phyloP scores from a whole-genome alignment of 345 rosid genomes.

The Reutealis trisperma region DNA sequence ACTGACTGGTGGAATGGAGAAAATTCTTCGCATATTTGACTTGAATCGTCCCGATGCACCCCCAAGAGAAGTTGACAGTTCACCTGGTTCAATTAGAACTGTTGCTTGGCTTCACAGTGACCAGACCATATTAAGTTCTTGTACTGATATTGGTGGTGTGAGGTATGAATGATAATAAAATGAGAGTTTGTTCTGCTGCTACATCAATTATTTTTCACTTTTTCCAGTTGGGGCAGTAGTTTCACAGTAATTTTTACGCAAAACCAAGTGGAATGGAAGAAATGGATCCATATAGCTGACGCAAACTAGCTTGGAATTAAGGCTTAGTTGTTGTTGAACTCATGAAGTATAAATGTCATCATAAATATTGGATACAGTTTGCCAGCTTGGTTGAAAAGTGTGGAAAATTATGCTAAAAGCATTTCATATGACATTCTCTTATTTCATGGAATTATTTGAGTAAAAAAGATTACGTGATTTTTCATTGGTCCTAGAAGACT shows the following conservation, averaged over 20 bases:
- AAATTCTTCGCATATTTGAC: conserved; percentile 84
- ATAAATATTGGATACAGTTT: neutral
- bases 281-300: too few species aligned
- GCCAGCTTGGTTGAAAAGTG: neutral
- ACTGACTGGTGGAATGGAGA: conserved; percentile 96
- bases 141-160: conserved; percentile 83
- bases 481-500: neutral
- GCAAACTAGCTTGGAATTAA: too few species aligned
- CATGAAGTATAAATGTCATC: neutral
- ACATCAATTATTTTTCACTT: neutral
- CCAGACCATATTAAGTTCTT: conserved; percentile 91
- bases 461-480: neutral
- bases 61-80: conserved; percentile 84
- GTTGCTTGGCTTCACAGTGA: conserved; percentile 97
- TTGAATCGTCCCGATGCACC: conserved; percentile 83
- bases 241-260: too few species aligned
- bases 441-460: neutral
- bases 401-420: neutral
- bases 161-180: conserved; percentile 49
- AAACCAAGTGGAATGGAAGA: too few species aligned
- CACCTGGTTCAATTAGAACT: conserved; percentile 87
- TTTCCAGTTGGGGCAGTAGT: neutral
- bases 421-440: neutral
- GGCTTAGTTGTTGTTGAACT: too few species aligned
- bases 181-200: neutral